Evolutionary conservation across 2,329 filamentous ascomycete species (phyloP), one percentile per base, ranked within the genome.

Genomic region (Fusarium fujikuroi): DNA sequence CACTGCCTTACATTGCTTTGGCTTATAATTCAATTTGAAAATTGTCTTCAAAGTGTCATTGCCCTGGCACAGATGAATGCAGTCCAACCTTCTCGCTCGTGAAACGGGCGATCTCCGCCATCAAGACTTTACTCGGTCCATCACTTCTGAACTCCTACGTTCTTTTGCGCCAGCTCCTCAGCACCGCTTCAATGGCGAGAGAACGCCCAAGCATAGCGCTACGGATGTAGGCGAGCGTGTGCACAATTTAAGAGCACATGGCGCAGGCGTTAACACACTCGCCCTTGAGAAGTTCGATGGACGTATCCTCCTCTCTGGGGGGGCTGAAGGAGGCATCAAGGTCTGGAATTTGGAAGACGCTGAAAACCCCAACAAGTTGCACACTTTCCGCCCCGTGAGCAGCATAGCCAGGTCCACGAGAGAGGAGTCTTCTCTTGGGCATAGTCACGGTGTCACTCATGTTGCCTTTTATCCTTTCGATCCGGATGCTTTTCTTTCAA

Each of bases 221-320:
- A 63, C 71, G 18, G 69, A 63, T 44, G 56, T 77, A 53, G 72
- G 80, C 2, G 80, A 81, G 53, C 74, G 79, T n/a, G 76, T 76
- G 21, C 80, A 81, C 46, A 79, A 82, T 23, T 79, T 87, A 67
- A 87, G 87, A 85, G 93, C 94, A 3, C 95, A 97, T 81, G 88
- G 89, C 60, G 89, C 93, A 8, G 95, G 95, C 19, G 93, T 95
- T 42, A 96, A 92, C 78, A 90, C 92, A 43, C 84, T 98, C 44
- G 91, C 92, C 0, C 87, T 97, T 43, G 95, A 98, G 78, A 90
- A 91, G 56, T 94, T 96, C 78, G 93, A 96, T 71, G 94, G 93
- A 7, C 79, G 80, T 76, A 92, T 93, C 74, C 87, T 98, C 70
- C 83, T 97, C 4, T 97, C 95, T 1, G 95, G 94, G 8, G 95